A percentile compares a stretch with the other conserved stretches of the same genome.
Conservation (phyloP, 306 rosid genomes). For the Prosopis cineraria region DNA sequence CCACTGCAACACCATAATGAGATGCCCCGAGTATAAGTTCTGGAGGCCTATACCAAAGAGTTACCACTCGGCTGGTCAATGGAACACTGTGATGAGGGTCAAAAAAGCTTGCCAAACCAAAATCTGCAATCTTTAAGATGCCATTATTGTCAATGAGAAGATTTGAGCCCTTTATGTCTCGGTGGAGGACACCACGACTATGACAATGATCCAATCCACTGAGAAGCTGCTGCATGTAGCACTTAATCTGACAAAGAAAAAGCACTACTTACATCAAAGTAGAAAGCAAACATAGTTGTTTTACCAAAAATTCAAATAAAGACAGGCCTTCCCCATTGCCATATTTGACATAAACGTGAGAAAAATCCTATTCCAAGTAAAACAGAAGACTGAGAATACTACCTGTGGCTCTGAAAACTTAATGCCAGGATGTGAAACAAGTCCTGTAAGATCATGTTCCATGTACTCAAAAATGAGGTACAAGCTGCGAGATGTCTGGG, state of each 20-base stretch:
- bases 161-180: conserved; percentile 98
- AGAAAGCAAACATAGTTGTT: conserved; percentile 7
- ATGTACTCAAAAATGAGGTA: conserved; percentile 92
- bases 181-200: conserved; percentile 85
- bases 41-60: conserved; percentile 98
- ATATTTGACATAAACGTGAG: not conserved
- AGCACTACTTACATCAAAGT: conserved; percentile 13
- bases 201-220: conserved; percentile 91
- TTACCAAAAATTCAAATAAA: conserved; percentile 17
- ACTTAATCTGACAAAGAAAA: conserved; percentile 61
- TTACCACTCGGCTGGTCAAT: conserved; percentile 90
- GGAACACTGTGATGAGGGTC: conserved; percentile 69
- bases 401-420: conserved; percentile 94
- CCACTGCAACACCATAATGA: conserved; percentile 87
- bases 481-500: conserved; percentile 75
- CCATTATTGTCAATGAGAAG: conserved; percentile 84
- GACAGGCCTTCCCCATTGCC: conserved; percentile 20
- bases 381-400: conserved; percentile 25
- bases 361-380: conserved; percentile 5
- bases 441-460: conserved; percentile 98
- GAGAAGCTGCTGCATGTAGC: conserved; percentile 93
- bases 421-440: conserved; percentile 64
- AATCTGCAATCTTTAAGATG: conserved; percentile 89
- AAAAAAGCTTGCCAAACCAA: conserved; percentile 82
- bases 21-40: conserved; percentile 95